Evolutionary conservation across 495 filamentous ascomycete species (phyloP), one percentile per base, ranked within the genome.

Genomic region (Penicillium maclennaniae): DNA sequence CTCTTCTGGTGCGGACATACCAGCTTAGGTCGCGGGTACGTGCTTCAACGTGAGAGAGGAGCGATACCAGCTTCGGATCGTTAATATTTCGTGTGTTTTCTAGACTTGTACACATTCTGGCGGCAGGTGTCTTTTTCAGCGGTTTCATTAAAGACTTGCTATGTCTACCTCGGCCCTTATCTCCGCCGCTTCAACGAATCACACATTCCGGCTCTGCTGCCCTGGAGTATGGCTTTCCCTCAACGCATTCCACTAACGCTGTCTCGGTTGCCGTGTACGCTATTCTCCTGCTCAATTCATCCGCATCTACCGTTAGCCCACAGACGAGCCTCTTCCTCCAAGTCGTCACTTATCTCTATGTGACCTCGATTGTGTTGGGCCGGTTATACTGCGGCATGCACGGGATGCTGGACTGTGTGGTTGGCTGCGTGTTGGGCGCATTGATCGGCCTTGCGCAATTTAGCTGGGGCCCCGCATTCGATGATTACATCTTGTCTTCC

Each of bases 361-460:
- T 88, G 10, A 66, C 83, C n/a, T 96, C 92, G 20, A 96, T 98
- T 56, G 76, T 96, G 23, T 60, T 97, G 48, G 93, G 93, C 19
- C 83, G 93, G 42, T 72, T 98, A 20, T 97, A 97, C 71, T 97
- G 93, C 65, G 93, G 93, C 45, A 98, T 98, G 93, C 93, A 98
- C 71, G 93, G 93, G 34, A 93, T 98, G 70, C 74, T 96, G 38
- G 93, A 98, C 68, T 89, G 95, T 12, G 69, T 89, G 14, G 64
- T 92, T 55, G 93, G 93, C 3, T 87, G 83, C 45, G 55, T 82
- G 17, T 76, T 97, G 47, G 93, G 92, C 16, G 83, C 84, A 12
- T 59, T 77, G 16, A 70, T 89, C 16, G 79, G 89, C 2, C 67
- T 86, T 17, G 60, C 87, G 36, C 90, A 96, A 66, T 90, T 85